phyloP scores from a whole-genome alignment of 129 eudicot genomes.

The Artemisia tridentata region DNA sequence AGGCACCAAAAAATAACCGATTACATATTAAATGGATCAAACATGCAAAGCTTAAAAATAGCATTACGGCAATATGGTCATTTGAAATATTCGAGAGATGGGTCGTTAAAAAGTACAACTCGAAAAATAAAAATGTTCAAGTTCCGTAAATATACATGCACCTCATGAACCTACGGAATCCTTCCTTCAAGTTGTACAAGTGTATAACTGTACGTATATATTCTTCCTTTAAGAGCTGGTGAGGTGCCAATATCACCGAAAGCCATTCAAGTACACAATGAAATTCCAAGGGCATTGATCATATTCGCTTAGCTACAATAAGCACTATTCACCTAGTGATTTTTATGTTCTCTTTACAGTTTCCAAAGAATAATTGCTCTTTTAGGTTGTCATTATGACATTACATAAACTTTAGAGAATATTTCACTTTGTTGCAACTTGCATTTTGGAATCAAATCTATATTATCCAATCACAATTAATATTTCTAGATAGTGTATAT shows the following conservation, averaged over 20 bases:
- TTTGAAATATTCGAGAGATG: too few relatives aligned
- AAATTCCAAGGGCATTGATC: too few relatives aligned
- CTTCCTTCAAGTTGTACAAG: too few relatives aligned
- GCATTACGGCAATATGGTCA: too few relatives aligned
- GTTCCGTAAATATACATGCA: too few relatives aligned
- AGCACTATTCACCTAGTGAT: background rate
- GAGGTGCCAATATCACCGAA: slow-evolving; percentile 39
- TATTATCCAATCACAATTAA: slow-evolving; percentile 8
- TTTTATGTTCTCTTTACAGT: background rate
- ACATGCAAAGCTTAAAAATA: too few relatives aligned
- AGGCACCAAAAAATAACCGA: too few relatives aligned
- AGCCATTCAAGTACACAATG: slow-evolving; percentile 3
- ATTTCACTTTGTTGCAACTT: slow-evolving; percentile 16
- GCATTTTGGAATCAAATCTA: slow-evolving; percentile 20
- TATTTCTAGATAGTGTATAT: too few relatives aligned
- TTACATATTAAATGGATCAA: too few relatives aligned
- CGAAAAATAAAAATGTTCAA: too few relatives aligned
- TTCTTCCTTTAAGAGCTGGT: slow-evolving; percentile 22
- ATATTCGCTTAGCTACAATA: background rate
- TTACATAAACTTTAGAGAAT: background rate
- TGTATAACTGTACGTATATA: background rate
- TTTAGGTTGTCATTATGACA: slow-evolving; percentile 10
- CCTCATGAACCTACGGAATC: too few relatives aligned
- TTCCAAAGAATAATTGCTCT: slow-evolving; percentile 19
- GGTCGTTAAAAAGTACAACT: too few relatives aligned